These are phyloP conservation scores for Monosporozyma yasuniensis DNA, from an alignment of 805 yeast genomes.

Conservation along the genomic window DNA sequence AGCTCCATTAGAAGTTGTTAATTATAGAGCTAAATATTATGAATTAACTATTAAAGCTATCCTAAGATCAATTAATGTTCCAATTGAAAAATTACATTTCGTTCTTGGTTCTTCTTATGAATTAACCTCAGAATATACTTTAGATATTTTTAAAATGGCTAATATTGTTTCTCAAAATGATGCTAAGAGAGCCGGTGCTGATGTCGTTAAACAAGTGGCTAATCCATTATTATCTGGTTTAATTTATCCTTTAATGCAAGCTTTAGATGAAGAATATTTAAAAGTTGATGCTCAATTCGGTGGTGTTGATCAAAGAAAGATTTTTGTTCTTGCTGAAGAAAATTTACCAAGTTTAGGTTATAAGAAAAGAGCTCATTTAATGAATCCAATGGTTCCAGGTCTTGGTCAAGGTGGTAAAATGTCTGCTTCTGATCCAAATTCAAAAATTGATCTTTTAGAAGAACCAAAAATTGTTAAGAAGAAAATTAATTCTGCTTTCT, in stretches of 20 bases:
- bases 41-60: slow-evolving; percentile 77
- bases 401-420: slow-evolving; percentile 94
- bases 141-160: slow-evolving; percentile 82
- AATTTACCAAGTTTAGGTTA: slow-evolving; percentile 78
- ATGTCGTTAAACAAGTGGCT: slow-evolving; percentile 94
- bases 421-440: slow-evolving; percentile 98
- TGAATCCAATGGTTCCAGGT: slow-evolving; percentile 99
- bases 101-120: slow-evolving; percentile 90
- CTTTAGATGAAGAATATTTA: slow-evolving; percentile 86
- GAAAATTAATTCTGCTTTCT: slow-evolving; percentile 86
- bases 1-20: slow-evolving; percentile 89
- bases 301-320: slow-evolving; percentile 98
- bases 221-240: slow-evolving; percentile 90
- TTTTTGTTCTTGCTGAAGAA: slow-evolving; percentile 94
- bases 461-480: slow-evolving; percentile 81
- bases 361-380: slow-evolving; percentile 94
- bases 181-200: slow-evolving; percentile 98
- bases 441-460: slow-evolving; percentile 88
- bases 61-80: slow-evolving; percentile 77
- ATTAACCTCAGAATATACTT: slow-evolving; percentile 60
- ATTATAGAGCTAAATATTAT: slow-evolving; percentile 83
- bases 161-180: slow-evolving; percentile 87
- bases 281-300: slow-evolving; percentile 93
- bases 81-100: slow-evolving; percentile 79
- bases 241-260: slow-evolving; percentile 98